Base-by-base conservation (phyloP, 1,284 basidiomycete genomes). In the Moniliophthora roreri region DNA sequence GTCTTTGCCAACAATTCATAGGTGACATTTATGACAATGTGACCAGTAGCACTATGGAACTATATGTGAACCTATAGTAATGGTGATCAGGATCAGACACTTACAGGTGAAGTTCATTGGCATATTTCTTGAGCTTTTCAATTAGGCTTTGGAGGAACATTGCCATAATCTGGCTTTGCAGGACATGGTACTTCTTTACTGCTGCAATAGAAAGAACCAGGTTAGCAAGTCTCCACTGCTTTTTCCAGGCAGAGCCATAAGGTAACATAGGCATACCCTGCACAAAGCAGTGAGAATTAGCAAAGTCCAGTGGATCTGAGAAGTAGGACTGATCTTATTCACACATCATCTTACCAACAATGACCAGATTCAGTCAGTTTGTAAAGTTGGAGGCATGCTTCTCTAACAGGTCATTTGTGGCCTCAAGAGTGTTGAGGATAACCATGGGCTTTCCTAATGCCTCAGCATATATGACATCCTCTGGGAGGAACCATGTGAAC, bases 401-500 rank as follows among this genome's bases (percentile, higher is more conserved):
- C 9, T 66, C 65, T 3, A 66, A 46, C 1, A 67, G 57, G 15
- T 66, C 65, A 7, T 56, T 49, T 10, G 61, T 58, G 13, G 59
- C 53, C 15, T 65, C 55, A 24, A 63, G 46, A 10, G 64, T 60
- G 47, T 66, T 66, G 16, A 68, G 49, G 4, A 66, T 59, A 7
- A 67, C 37, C 11, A 55, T 53, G 4, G 37, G 52, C 21, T 51
- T 58, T 20, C 59, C 59, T 10, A 61, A 42, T 10, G 32, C 52
- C 8, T 55, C 15, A 13, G 54, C 35, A 26, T 50, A 42, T n/a
- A 57, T 28, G 41, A 59, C 21, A 40, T 57, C 52, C 38, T 55
- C 57, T 59, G 32, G 11, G 28, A 32, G 11, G 7, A 32, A 32
- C 28, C 7, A 32, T 6, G 6, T 32, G 11, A 32, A 32, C 6